phyloP scores from a whole-genome alignment of 192 early-diverging fungal species.

The Backusella parvicylindrica region DNA sequence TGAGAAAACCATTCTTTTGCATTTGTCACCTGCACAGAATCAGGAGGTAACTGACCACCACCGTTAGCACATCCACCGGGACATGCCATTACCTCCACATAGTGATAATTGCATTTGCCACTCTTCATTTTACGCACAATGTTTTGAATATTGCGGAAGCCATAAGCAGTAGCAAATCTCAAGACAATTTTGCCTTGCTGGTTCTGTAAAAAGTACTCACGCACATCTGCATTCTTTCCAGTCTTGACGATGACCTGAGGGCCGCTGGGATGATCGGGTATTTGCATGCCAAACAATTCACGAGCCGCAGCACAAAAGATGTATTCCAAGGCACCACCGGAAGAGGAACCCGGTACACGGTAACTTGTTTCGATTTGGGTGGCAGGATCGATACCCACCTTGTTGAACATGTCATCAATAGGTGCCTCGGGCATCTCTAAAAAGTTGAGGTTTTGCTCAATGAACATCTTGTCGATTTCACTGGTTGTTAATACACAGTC shows the following conservation, averaged over 20 bases:
- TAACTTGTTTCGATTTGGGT: slow-evolving; percentile 21
- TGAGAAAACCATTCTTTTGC: slow-evolving; percentile 74
- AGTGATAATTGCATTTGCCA: slow-evolving; percentile 75
- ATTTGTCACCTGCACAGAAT: slow-evolving; percentile 24
- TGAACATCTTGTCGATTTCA: slow-evolving; percentile 87
- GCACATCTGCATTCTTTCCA: slow-evolving; percentile 82
- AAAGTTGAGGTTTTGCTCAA: slow-evolving; percentile 58
- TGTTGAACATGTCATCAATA: slow-evolving; percentile 55
- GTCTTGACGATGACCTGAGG: slow-evolving; percentile 57
- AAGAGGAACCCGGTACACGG: slow-evolving; percentile 75
- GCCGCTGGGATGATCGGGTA: slow-evolving; percentile 51
- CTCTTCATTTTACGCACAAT: slow-evolving; percentile 94
- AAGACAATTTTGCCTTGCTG: slow-evolving; percentile 53
- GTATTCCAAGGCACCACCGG: slow-evolving; percentile 90
- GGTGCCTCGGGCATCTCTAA: slow-evolving; percentile 44
- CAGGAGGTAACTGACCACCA: slow-evolving; percentile 86
- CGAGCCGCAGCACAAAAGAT: slow-evolving; percentile 80
- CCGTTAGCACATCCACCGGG: slow-evolving; percentile 97
- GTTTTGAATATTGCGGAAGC: slow-evolving; percentile 98
- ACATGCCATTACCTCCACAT: slow-evolving; percentile 97
- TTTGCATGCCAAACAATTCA: slow-evolving; percentile 67
- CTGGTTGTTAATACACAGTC: slow-evolving; percentile 96
- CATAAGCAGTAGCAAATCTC: slow-evolving; percentile 85
- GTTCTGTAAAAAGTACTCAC: slow-evolving; percentile 58
- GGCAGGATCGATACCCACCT: slow-evolving; percentile 11